Percentiles rank a stretch among this genome's conserved stretches.
These are phyloP conservation scores for Picochlorum sp. DNA, from an alignment of 139 green algal species.

Conservation along the genomic window DNA sequence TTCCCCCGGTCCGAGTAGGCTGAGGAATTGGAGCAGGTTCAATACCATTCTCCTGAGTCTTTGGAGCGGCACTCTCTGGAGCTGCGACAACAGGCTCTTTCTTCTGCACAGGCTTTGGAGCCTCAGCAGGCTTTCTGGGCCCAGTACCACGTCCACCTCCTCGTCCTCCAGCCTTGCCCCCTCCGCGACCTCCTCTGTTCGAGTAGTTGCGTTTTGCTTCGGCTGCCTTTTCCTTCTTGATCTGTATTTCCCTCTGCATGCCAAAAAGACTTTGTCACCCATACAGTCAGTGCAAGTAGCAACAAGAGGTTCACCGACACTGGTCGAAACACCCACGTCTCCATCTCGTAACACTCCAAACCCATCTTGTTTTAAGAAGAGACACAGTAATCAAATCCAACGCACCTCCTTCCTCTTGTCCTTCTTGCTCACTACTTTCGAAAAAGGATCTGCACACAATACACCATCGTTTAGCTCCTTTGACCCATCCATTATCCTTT, in stretches of 20 bases:
- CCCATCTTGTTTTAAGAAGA: not conserved
- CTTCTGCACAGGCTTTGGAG: slow-evolving; percentile 9
- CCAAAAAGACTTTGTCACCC: not conserved
- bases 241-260: slow-evolving; percentile 3
- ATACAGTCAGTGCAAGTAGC: not conserved
- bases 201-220: not conserved
- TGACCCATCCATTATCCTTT: no score
- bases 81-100: slow-evolving; percentile 6
- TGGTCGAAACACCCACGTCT: not conserved
- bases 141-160: slow-evolving; percentile 5
- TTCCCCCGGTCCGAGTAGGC: slow-evolving; percentile 2
- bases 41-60: slow-evolving; percentile 15
- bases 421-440: slow-evolving; percentile 24
- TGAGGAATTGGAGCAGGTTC: slow-evolving; percentile 5
- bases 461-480: no score
- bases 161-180: not conserved
- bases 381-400: not conserved
- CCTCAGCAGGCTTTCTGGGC: not conserved
- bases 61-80: not conserved
- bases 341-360: not conserved
- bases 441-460: slow-evolving; percentile 36
- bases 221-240: slow-evolving; percentile 2
- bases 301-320: not conserved
- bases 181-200: not conserved
- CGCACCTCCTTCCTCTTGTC: slow-evolving; percentile 36